phyloP scores from a whole-genome alignment of 2,329 filamentous ascomycete genomes.

The Purpureocillium takamizusanense region DNA sequence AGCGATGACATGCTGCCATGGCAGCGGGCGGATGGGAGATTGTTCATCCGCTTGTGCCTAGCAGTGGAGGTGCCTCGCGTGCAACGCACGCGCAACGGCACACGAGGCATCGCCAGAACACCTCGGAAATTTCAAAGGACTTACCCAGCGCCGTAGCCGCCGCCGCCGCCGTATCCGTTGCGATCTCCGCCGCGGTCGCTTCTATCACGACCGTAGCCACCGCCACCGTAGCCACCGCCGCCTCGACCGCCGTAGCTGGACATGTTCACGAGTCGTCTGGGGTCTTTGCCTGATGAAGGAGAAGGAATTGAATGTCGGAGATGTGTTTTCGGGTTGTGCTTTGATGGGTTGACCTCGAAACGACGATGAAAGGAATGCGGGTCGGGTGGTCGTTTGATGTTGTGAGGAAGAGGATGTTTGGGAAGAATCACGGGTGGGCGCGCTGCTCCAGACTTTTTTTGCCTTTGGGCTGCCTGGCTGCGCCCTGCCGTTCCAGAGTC shows the following conservation, averaged over 20 bases:
- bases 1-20: too few relatives aligned
- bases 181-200: conserved; percentile 36
- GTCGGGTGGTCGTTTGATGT: conserved; percentile 9
- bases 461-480: conserved; percentile 2
- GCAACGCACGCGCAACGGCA: too few relatives aligned
- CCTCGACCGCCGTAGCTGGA: conserved; percentile 34
- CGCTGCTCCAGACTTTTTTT: conserved; percentile 13
- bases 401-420: conserved; percentile 13
- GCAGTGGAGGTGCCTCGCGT: too few relatives aligned
- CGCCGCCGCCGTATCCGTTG: conserved; percentile 32
- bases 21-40: too few relatives aligned
- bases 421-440: conserved; percentile 10
- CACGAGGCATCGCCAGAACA: too few relatives aligned
- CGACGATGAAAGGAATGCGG: conserved; percentile 18
- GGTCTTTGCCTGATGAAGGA: conserved; percentile 2
- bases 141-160: too few relatives aligned
- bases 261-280: conserved; percentile 22
- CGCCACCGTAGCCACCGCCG: conserved; percentile 18
- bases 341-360: conserved; percentile 8
- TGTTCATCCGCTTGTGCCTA: too few relatives aligned
- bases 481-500: conserved; percentile 6
- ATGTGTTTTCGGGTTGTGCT: background rate
- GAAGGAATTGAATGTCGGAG: conserved; percentile 1
- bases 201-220: conserved; percentile 33
- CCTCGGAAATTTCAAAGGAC: too few relatives aligned